Conservation (phyloP, 2,329 filamentous ascomycete species). For the Conoideocrella luteorostrata region DNA sequence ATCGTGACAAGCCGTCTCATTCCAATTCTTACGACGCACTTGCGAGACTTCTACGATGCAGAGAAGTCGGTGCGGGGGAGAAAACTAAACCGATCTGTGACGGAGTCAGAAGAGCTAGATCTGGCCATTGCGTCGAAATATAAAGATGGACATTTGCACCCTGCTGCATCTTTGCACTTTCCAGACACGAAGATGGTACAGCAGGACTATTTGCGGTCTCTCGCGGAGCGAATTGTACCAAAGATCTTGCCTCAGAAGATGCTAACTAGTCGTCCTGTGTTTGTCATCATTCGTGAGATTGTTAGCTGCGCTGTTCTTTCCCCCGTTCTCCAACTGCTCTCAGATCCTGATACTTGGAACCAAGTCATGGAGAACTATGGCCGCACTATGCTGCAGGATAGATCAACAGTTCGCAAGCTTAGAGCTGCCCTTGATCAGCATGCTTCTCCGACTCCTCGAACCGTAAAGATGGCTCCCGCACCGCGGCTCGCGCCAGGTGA, state of each 20-base stretch:
- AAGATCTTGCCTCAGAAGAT: slow-evolving; percentile 66
- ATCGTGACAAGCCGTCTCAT: slow-evolving; percentile 75
- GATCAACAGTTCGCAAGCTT: slow-evolving; percentile 88
- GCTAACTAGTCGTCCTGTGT: slow-evolving; percentile 73
- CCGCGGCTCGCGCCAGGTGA: slow-evolving; percentile 77
- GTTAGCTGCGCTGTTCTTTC: slow-evolving; percentile 86
- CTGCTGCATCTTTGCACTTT: slow-evolving; percentile 75
- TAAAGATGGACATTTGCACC: slow-evolving; percentile 78
- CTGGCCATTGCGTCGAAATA: slow-evolving; percentile 94
- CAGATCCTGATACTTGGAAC: slow-evolving; percentile 96
- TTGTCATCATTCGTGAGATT: slow-evolving; percentile 77
- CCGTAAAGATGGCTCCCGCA: slow-evolving; percentile 59
- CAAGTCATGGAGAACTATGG: slow-evolving; percentile 88
- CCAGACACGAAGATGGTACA: slow-evolving; percentile 79
- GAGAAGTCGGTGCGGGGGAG: slow-evolving; percentile 81
- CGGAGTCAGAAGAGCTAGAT: slow-evolving; percentile 93
- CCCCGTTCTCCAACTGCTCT: slow-evolving; percentile 71
- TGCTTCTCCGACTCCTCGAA: slow-evolving; percentile 70
- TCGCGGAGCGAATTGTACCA: slow-evolving; percentile 68
- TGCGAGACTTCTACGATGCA: slow-evolving; percentile 85
- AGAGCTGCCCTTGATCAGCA: slow-evolving; percentile 91
- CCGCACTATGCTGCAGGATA: slow-evolving; percentile 82
- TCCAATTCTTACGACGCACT: slow-evolving; percentile 80
- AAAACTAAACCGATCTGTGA: slow-evolving; percentile 82
- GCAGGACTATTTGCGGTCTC: slow-evolving; percentile 77